Conservation (phyloP, 169 alveolate genomes). For the Cryptosporidium bovis region DNA sequence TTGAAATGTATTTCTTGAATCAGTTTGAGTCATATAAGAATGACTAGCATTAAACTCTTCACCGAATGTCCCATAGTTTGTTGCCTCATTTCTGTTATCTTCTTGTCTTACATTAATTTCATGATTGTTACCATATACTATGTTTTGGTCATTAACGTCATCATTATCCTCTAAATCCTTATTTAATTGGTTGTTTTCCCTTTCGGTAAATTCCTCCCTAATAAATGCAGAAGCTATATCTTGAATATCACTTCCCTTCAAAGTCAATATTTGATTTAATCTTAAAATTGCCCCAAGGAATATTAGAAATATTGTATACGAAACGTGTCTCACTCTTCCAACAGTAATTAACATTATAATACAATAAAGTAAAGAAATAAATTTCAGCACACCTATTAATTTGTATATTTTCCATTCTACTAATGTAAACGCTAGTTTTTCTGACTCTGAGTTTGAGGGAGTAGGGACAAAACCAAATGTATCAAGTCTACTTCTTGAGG, state of each 20-base stretch:
- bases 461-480: constrained; percentile 49
- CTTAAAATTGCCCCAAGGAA: constrained; percentile 13
- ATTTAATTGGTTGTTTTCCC: constrained; percentile 33
- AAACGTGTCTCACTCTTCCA: constrained; percentile 62
- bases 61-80: constrained; percentile 41
- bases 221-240: constrained; percentile 69
- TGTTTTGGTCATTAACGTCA: constrained; percentile 32
- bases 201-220: constrained; percentile 59
- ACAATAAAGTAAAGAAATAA: constrained; percentile 58
- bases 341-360: constrained; percentile 21
- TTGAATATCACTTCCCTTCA: constrained; percentile 45
- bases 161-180: constrained; percentile 65
- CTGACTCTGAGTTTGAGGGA: constrained; percentile 16
- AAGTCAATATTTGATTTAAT: constrained; percentile 32
- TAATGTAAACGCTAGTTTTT: constrained; percentile 16
- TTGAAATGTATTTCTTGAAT: constrained; percentile 67
- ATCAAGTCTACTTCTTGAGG: constrained; percentile 66
- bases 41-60: constrained; percentile 62
- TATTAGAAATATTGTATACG: constrained; percentile 42
- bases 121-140: constrained; percentile 12
- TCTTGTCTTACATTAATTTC: neutral
- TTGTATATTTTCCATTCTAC: constrained; percentile 50
- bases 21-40: constrained; percentile 20
- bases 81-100: constrained; percentile 30
- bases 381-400: constrained; percentile 25